A percentile compares a stretch with the other conserved stretches of the same genome.
phyloP scores from a whole-genome alignment of 768 basidiomycete genomes.

The Mycena filopes region DNA sequence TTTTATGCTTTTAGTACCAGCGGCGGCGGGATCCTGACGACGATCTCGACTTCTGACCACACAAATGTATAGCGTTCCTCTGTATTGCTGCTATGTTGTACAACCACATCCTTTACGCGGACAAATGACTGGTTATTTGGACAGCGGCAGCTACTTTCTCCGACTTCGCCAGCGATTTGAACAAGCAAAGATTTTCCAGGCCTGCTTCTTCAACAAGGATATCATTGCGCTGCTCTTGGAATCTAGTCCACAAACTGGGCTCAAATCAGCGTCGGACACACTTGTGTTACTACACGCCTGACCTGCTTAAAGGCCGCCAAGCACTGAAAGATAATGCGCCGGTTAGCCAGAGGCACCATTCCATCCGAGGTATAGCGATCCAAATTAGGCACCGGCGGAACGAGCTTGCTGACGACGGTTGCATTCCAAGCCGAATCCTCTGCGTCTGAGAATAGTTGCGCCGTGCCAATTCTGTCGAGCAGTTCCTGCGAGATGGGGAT shows the following conservation, averaged over 20 bases:
- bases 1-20: constrained; percentile 54
- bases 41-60: constrained; percentile 64
- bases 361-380: neutral
- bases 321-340: too few relatives aligned
- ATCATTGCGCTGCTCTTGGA: too few relatives aligned
- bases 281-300: too few relatives aligned
- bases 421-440: neutral
- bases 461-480: neutral
- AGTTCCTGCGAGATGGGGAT: constrained; percentile 39
- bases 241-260: too few relatives aligned
- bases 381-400: constrained; percentile 3
- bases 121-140: neutral
- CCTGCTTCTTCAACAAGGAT: too few relatives aligned
- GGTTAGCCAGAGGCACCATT: constrained; percentile 4
- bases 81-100: constrained; percentile 30
- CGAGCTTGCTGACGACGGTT: neutral
- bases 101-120: constrained; percentile 9
- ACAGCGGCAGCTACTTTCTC: neutral
- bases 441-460: neutral
- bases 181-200: too few relatives aligned
- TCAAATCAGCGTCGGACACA: too few relatives aligned
- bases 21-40: constrained; percentile 75
- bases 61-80: neutral
- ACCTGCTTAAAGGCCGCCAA: too few relatives aligned
- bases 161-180: too few relatives aligned